A percentile compares a stretch with the other conserved stretches of the same genome.
Conservation (phyloP, 179 eudicot genomes). For the Nepenthes alata region DNA sequence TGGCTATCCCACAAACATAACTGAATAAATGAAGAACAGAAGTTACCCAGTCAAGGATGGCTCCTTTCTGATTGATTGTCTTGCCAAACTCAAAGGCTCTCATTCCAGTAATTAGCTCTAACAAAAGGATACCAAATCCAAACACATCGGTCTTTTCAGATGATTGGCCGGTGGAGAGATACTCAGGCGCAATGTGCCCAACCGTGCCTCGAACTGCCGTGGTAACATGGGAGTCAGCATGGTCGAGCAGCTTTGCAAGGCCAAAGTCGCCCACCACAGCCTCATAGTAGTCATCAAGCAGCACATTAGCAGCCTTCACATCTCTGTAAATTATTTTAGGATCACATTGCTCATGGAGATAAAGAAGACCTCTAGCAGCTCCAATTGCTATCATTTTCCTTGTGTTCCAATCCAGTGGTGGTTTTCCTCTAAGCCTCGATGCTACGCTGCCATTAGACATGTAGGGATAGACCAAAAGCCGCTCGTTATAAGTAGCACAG, state of each 20-base stretch:
- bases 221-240: constrained; percentile 75
- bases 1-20: too few species aligned
- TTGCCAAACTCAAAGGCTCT: constrained; percentile 81
- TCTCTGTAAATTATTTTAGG: constrained; percentile 90
- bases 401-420: constrained; percentile 75
- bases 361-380: constrained; percentile 75
- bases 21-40: background rate
- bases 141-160: constrained; percentile 89
- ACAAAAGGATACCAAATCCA: constrained; percentile 77
- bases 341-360: constrained; percentile 89
- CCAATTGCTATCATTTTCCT: constrained; percentile 85
- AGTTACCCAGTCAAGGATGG: constrained; percentile 83
- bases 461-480: constrained; percentile 81
- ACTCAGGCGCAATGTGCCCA: constrained; percentile 89
- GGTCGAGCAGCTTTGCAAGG: constrained; percentile 89
- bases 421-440: constrained; percentile 74
- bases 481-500: constrained; percentile 60
- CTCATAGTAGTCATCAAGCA: constrained; percentile 63
- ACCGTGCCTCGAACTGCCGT: constrained; percentile 91
- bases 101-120: constrained; percentile 94
- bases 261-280: constrained; percentile 96
- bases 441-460: constrained; percentile 97
- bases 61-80: constrained; percentile 70
- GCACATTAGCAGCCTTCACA: constrained; percentile 82
- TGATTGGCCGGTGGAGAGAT: constrained; percentile 83